A percentile compares a stretch with the other conserved stretches of the same genome.
These are phyloP conservation scores for Scenedesmus sp. DNA, from an alignment of 163 green algal genomes.

Conservation along the genomic window DNA sequence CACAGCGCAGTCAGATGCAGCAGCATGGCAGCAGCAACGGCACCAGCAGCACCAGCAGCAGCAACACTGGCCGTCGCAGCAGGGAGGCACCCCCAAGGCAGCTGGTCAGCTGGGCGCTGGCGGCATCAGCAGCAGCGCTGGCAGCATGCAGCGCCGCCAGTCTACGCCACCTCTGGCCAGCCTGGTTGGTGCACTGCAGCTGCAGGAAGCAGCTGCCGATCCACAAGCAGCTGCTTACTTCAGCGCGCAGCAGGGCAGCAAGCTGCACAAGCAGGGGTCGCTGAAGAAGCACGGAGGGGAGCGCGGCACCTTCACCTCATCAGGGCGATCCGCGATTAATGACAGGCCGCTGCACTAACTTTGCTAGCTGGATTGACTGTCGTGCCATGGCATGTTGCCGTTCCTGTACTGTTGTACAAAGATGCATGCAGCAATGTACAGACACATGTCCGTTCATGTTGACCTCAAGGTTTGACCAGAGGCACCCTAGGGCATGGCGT, in stretches of 20 bases:
- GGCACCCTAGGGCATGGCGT: background rate
- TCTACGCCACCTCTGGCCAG: slow-evolving; percentile 42
- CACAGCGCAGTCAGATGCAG: background rate
- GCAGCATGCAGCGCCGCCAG: slow-evolving; percentile 29
- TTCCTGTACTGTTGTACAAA: background rate
- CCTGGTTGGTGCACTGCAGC: slow-evolving; percentile 15
- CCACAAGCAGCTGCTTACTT: slow-evolving; percentile 37
- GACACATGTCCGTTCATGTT: background rate
- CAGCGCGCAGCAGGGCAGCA: slow-evolving; percentile 1
- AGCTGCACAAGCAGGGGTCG: background rate
- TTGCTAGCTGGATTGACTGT: background rate
- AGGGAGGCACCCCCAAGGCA: background rate
- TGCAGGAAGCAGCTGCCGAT: slow-evolving; percentile 1
- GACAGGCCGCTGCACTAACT: background rate
- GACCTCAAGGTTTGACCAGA: background rate
- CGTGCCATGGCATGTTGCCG: too few species aligned
- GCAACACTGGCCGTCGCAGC: background rate
- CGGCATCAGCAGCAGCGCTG: background rate
- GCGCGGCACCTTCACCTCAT: slow-evolving; percentile 43
- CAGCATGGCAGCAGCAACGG: background rate
- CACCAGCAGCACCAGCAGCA: background rate
- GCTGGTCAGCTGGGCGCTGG: background rate
- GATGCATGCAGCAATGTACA: too few species aligned
- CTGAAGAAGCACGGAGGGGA: slow-evolving; percentile 41
- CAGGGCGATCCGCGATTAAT: background rate